These are phyloP conservation scores for Penicillium sp. DNA, from an alignment of 2,329 filamentous ascomycete genomes.

Conservation along the genomic window DNA sequence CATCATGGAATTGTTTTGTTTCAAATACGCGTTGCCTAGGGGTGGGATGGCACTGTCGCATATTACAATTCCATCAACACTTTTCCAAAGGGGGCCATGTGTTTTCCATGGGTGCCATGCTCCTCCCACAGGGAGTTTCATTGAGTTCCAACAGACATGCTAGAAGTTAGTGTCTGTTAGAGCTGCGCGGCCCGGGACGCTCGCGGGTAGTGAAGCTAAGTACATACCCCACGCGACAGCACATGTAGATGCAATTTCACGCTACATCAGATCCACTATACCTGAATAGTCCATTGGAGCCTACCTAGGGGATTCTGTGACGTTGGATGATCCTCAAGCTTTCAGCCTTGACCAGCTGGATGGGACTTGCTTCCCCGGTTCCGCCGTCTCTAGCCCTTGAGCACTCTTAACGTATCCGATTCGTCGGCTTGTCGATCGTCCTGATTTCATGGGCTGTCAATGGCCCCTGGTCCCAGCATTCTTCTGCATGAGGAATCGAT, in stretches of 20 bases:
- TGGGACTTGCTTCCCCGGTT: not conserved
- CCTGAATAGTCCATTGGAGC: not conserved
- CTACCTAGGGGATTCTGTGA: not conserved
- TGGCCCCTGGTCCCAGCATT: not conserved
- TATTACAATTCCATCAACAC: not conserved
- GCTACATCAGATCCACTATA: not conserved
- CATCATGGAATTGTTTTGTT: not conserved
- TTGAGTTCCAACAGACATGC: not conserved
- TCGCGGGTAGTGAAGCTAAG: not conserved
- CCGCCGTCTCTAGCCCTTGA: not conserved
- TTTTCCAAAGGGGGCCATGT: not conserved
- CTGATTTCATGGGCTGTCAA: not conserved
- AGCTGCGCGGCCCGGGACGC: not conserved
- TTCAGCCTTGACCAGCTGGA: not conserved
- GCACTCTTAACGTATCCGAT: not conserved
- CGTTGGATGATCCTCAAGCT: not conserved
- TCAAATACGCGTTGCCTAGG: not conserved
- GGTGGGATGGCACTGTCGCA: not conserved
- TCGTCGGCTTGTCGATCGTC: not conserved
- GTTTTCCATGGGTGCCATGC: constrained; percentile 1
- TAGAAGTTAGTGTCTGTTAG: not conserved
- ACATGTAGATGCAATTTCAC: not conserved
- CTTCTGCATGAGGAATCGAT: constrained; percentile 5
- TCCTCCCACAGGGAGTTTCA: not conserved
- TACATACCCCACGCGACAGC: not conserved